Conservation (phyloP, 306 rosid species). For the Abrus precatorius region DNA sequence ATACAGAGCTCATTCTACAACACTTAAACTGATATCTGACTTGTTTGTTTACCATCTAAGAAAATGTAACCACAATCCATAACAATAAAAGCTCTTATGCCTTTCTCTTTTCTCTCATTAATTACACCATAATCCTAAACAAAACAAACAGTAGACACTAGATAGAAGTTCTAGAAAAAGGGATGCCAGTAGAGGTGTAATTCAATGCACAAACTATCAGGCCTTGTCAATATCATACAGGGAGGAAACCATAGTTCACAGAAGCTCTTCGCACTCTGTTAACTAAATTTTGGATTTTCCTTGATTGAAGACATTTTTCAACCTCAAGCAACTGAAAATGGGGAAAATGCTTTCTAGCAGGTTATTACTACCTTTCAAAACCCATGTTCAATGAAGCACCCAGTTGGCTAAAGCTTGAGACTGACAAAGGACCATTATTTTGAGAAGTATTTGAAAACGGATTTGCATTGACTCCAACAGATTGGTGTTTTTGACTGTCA, state of each 20-base stretch:
- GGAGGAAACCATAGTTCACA: conserved; percentile 21
- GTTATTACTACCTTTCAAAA: conserved; percentile 59
- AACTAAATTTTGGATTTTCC: neutral
- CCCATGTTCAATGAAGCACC: conserved; percentile 68
- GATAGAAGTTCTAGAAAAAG: conserved; percentile 29
- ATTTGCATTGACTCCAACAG: conserved; percentile 58
- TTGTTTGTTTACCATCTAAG: conserved; percentile 25
- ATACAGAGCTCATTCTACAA: conserved; percentile 32
- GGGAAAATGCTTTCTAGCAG: conserved; percentile 10
- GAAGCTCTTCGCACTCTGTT: conserved; percentile 17
- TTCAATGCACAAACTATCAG: conserved; percentile 25
- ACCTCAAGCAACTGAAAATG: conserved; percentile 11
- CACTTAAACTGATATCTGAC: conserved; percentile 36
- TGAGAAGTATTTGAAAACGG: conserved; percentile 57
- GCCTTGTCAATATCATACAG: conserved; percentile 8
- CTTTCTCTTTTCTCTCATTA: conserved; percentile 15
- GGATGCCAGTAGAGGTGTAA: conserved; percentile 3
- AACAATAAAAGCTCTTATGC: conserved; percentile 12
- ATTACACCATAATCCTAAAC: conserved; percentile 30
- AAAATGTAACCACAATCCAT: conserved; percentile 13
- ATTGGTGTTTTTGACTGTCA: conserved; percentile 54
- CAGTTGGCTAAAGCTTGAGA: conserved; percentile 87
- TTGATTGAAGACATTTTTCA: conserved; percentile 23
- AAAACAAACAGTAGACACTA: neutral
- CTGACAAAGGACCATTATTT: conserved; percentile 66